These are phyloP conservation scores for Euptelea pleiosperma DNA, from an alignment of 164 flowering plant genomes.

Conservation along the genomic window DNA sequence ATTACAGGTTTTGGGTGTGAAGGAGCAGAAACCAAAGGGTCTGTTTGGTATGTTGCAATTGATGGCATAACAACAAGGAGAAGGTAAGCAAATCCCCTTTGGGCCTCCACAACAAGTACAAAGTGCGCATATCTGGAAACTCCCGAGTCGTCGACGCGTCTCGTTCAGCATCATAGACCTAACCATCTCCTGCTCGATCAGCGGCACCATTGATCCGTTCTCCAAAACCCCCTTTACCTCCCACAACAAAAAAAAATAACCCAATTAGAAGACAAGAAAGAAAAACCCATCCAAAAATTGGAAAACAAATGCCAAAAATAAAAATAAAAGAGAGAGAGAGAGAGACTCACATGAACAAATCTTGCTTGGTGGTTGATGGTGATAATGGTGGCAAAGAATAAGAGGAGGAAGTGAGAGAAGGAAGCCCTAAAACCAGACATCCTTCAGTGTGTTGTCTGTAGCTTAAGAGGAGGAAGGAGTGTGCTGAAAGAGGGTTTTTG, in stretches of 20 bases:
- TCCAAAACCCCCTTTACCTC: neutral
- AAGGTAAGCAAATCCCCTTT: constrained; percentile 61
- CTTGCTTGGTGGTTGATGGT: constrained; percentile 5
- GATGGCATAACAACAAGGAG: constrained; percentile 94
- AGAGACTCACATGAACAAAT: constrained; percentile 18
- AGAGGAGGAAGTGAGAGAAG: constrained; percentile 9
- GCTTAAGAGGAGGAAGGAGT: no score
- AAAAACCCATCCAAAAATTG: no score
- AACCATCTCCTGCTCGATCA: constrained; percentile 32
- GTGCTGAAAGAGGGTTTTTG: no score
- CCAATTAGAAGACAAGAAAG: neutral
- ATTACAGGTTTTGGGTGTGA: constrained; percentile 89
- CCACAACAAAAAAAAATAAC: neutral
- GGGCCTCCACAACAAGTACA: constrained; percentile 96
- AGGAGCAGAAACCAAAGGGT: constrained; percentile 91
- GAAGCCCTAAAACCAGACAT: constrained; percentile 13
- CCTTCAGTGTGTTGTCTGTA: neutral
- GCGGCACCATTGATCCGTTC: constrained; percentile 46
- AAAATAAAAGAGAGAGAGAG: neutral
- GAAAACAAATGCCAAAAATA: no score
- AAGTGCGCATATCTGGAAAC: constrained; percentile 74
- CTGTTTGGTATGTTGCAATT: constrained; percentile 93
- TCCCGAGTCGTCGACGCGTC: constrained; percentile 56
- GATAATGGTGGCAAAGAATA: constrained; percentile 3
- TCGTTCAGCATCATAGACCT: constrained; percentile 53